phyloP scores from a whole-genome alignment of 768 basidiomycete genomes.

The Rhodocollybia butyracea region DNA sequence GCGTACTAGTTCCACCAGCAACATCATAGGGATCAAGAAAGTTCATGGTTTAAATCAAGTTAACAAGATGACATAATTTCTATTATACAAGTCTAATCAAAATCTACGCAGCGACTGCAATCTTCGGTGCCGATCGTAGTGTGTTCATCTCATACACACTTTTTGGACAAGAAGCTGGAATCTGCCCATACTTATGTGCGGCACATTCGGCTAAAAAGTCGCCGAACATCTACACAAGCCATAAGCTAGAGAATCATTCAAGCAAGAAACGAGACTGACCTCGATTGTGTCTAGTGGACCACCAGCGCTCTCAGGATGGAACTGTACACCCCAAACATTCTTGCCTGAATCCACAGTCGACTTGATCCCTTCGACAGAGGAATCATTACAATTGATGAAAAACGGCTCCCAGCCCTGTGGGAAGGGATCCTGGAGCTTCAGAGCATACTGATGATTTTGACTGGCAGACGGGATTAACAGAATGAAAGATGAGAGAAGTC shows the following conservation, averaged over 20 bases:
- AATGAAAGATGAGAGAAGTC: background rate
- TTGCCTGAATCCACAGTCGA: conserved; percentile 87
- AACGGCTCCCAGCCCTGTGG: conserved; percentile 97
- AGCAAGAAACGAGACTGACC: conserved; percentile 39
- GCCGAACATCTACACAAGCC: conserved; percentile 74
- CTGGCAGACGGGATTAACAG: conserved; percentile 30
- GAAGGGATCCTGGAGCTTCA: conserved; percentile 91
- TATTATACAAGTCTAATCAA: background rate
- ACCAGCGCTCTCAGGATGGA: conserved; percentile 98
- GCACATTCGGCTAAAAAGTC: conserved; percentile 86
- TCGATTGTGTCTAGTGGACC: conserved; percentile 99
- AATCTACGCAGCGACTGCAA: conserved; percentile 25
- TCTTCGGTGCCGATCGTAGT: conserved; percentile 19
- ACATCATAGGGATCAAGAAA: conserved; percentile 72
- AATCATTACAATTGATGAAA: conserved; percentile 99
- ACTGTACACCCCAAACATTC: conserved; percentile 97
- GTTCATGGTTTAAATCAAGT: conserved; percentile 54
- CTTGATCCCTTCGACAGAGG: conserved; percentile 98
- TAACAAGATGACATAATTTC: background rate
- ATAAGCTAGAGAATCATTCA: conserved; percentile 4
- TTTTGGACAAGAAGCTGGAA: conserved; percentile 18
- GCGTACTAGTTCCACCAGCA: conserved; percentile 39
- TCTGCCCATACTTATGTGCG: conserved; percentile 42
- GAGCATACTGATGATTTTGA: conserved; percentile 99
- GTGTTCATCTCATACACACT: conserved; percentile 18